Evolutionary conservation across 1,284 basidiomycete species (phyloP).

Genomic region (Heterobasidion irregulare): DNA sequence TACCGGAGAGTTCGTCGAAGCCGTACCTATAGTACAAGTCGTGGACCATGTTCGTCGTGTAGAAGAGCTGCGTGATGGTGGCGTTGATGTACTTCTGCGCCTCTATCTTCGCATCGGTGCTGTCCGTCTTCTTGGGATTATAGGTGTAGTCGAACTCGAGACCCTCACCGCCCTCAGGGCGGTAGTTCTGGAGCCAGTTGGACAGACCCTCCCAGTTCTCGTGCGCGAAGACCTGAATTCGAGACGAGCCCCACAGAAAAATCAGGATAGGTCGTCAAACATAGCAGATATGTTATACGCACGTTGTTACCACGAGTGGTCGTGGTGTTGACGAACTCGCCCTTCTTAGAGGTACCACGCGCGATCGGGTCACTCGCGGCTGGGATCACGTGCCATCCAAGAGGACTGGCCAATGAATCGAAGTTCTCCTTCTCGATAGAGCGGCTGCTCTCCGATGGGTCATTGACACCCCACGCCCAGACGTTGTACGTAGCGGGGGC

Average conservation of each 20-base stretch:
- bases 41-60: constrained; percentile 82
- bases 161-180: constrained; percentile 56
- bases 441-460: constrained; percentile 57
- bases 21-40: constrained; percentile 73
- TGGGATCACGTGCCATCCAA: constrained; percentile 82
- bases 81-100: constrained; percentile 81
- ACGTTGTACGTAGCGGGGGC: constrained; percentile 54
- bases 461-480: constrained; percentile 70
- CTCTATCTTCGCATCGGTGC: constrained; percentile 45
- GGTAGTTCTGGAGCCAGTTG: constrained; percentile 69
- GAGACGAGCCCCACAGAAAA: constrained; percentile 1
- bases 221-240: constrained; percentile 60
- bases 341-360: constrained; percentile 12
- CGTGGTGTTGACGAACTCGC: constrained; percentile 54
- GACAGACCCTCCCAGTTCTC: constrained; percentile 87
- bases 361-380: constrained; percentile 44
- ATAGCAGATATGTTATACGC: constrained; percentile 8
- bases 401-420: constrained; percentile 71
- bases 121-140: constrained; percentile 41
- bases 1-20: constrained; percentile 86
- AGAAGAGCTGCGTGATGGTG: constrained; percentile 87
- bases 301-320: constrained; percentile 91
- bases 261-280: neutral
- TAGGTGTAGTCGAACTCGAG: constrained; percentile 69
- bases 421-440: constrained; percentile 51